These are phyloP conservation scores for Mitragyna speciosa DNA, from an alignment of 257 asterid genomes.

Conservation along the genomic window DNA sequence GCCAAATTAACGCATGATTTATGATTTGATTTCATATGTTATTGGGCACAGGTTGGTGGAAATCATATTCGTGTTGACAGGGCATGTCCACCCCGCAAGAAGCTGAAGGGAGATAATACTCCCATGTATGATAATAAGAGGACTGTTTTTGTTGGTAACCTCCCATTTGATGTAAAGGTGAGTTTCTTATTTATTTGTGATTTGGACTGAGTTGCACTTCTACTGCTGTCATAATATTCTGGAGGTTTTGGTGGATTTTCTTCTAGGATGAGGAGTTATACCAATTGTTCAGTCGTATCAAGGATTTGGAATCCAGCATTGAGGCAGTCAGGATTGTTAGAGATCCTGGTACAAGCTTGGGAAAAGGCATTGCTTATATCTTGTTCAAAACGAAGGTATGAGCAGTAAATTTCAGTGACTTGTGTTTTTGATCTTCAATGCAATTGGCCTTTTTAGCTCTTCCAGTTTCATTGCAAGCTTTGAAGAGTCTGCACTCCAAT, in stretches of 20 bases:
- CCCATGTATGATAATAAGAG: conserved; percentile 71
- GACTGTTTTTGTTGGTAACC: conserved; percentile 88
- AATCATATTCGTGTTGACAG: conserved; percentile 94
- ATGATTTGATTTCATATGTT: background rate
- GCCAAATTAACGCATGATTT: background rate
- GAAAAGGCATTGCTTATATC: conserved; percentile 92
- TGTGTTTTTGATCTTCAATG: background rate
- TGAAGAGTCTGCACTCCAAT: background rate
- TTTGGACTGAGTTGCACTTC: background rate
- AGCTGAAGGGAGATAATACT: conserved; percentile 68
- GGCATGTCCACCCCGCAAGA: conserved; percentile 99
- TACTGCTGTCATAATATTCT: conserved; percentile 16
- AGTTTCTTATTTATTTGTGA: conserved; percentile 17
- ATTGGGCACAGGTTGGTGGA: conserved; percentile 67
- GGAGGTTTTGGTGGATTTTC: conserved; percentile 9
- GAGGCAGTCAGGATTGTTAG: conserved; percentile 92
- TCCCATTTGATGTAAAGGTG: conserved; percentile 94
- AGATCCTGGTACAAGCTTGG: conserved; percentile 88
- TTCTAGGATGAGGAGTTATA: conserved; percentile 86
- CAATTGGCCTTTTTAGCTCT: background rate
- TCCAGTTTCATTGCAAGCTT: background rate
- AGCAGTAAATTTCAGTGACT: conserved; percentile 10
- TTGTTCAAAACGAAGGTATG: conserved; percentile 87
- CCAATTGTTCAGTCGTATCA: conserved; percentile 62
- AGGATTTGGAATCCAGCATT: conserved; percentile 63